Conservation (phyloP, 2,329 filamentous ascomycete genomes). For the Triangularia verruculosa region DNA sequence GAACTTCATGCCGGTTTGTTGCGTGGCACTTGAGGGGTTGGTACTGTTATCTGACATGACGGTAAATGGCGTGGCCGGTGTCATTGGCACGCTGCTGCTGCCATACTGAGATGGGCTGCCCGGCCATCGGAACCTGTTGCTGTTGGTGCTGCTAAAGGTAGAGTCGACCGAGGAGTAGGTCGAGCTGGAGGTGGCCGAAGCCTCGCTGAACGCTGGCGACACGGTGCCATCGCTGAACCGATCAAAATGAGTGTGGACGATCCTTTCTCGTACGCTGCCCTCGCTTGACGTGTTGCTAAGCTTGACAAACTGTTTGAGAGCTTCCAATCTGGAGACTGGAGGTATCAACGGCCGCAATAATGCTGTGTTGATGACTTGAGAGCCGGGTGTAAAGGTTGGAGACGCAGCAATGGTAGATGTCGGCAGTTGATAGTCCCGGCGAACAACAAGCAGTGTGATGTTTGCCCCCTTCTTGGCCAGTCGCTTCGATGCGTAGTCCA, state of each 20-base stretch:
- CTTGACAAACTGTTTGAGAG: slow-evolving; percentile 41
- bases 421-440: slow-evolving; percentile 21
- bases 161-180: slow-evolving; percentile 25
- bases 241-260: slow-evolving; percentile 25
- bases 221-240: slow-evolving; percentile 29
- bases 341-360: slow-evolving; percentile 19
- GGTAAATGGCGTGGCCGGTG: slow-evolving; percentile 42
- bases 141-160: slow-evolving; percentile 25
- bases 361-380: slow-evolving; percentile 14
- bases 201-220: slow-evolving; percentile 36
- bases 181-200: slow-evolving; percentile 30
- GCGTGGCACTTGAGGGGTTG: slow-evolving; percentile 28
- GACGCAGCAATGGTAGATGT: slow-evolving; percentile 20
- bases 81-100: slow-evolving; percentile 42
- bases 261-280: slow-evolving; percentile 30
- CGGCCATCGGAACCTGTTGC: slow-evolving; percentile 26
- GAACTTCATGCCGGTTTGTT: slow-evolving; percentile 48
- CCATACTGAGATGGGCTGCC: slow-evolving; percentile 36
- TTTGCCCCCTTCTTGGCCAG: slow-evolving; percentile 55
- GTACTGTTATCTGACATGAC: slow-evolving; percentile 33
- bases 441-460: slow-evolving; percentile 49
- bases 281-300: slow-evolving; percentile 31
- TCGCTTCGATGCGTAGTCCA: slow-evolving; percentile 57
- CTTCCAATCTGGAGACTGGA: slow-evolving; percentile 32
- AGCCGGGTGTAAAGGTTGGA: slow-evolving; percentile 17